Base-by-base conservation (phyloP, 345 rosid species). In the Lenwebbia sp. region DNA sequence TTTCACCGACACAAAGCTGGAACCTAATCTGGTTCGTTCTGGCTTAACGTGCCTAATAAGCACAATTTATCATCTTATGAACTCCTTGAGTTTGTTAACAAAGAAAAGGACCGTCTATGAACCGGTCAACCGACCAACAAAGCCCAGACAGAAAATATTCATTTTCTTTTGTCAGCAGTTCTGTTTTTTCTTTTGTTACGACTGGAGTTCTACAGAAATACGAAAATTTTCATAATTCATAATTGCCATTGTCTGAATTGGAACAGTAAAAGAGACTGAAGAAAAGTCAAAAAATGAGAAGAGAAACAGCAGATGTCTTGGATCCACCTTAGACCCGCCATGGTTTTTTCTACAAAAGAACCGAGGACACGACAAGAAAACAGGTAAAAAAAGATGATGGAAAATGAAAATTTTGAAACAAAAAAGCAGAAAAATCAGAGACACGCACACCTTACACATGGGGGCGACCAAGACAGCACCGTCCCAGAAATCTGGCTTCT, bases 381-480 rank as follows among this genome's bases (percentile, higher is more conserved):
- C 76, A 11, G 62, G n/a, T 11, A 23, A 23, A 9, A 54, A 54
- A 5, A 25, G 11, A 57, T 10, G 54, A 53, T 25, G 30, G 62
- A 57, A 57, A 11, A 22, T 10, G n/a, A 11, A 57, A 26, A 4
- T 57, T 81, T 44, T 28, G 41, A 41, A 57, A 15, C 11, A 28
- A 62, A 44, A 28, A 62, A 84, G 76, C 85, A 33, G 37, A 84
- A 11, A 13, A 84, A 44, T 5, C 10, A n/a, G 25, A n/a, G 58
- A 23, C 12, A 3, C 3, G 12, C 82, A 9, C 50, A 50, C 98
- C 98, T 94, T 96, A 88, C 98, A 95, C 99, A 96, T 96, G 57
- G 99, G 99, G 2, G 99, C 99, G 74, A 90, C 95, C 86, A 97
- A 82, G 56, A 97, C 84, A 10, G 96, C 98, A 57, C 99, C 99